These are phyloP conservation scores for Glycine tomentella DNA, from an alignment of 306 rosid species.

Conservation along the genomic window DNA sequence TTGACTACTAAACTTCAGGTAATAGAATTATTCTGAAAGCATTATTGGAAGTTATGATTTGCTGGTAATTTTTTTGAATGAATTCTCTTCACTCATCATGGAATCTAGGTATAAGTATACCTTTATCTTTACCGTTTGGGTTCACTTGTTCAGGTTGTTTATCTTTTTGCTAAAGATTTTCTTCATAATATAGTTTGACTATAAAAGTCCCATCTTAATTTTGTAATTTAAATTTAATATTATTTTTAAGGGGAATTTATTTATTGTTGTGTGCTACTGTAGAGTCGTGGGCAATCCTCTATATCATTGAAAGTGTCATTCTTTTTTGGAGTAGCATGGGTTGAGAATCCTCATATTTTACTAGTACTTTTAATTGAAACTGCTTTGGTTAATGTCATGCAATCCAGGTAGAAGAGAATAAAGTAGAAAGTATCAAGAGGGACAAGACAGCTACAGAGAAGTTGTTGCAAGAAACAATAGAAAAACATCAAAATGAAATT, in stretches of 20 bases:
- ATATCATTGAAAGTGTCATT: constrained; percentile 17
- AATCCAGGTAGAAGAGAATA: constrained; percentile 93
- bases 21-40: constrained; percentile 45
- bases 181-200: constrained; percentile 17
- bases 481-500: constrained; percentile 90
- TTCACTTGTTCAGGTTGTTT: constrained; percentile 17
- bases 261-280: constrained; percentile 16
- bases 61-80: constrained; percentile 5
- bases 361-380: constrained; percentile 36
- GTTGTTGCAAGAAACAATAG: constrained; percentile 92
- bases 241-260: constrained; percentile 22
- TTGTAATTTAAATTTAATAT: constrained; percentile 30
- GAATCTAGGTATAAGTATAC: neutral
- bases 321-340: constrained; percentile 30
- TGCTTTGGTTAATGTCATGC: constrained; percentile 45
- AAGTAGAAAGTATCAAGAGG: constrained; percentile 92
- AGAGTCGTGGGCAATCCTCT: constrained; percentile 8
- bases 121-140: constrained; percentile 23
- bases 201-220: constrained; percentile 16
- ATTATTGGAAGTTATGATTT: constrained; percentile 18
- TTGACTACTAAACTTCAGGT: constrained; percentile 93
- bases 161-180: constrained; percentile 9
- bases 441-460: constrained; percentile 96
- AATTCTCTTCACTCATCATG: constrained; percentile 26
- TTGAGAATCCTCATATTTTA: constrained; percentile 34